These are phyloP conservation scores for Otatea glauca DNA, from an alignment of 176 grass and related monocot genomes.

Conservation along the genomic window DNA sequence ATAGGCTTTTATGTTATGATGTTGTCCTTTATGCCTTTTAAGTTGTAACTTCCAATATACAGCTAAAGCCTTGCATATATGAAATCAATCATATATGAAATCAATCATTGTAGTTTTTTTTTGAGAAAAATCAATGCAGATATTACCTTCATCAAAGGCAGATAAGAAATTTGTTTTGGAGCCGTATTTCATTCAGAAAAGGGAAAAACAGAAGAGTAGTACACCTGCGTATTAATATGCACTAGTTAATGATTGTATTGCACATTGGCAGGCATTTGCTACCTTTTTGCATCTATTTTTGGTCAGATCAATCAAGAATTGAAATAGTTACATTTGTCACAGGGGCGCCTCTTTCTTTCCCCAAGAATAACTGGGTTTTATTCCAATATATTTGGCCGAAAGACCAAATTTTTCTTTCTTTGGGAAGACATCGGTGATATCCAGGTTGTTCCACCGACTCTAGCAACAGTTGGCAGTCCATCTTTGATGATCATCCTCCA, in stretches of 20 bases:
- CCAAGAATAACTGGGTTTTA: slow-evolving; percentile 94
- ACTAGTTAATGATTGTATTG: neutral
- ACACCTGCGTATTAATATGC: neutral
- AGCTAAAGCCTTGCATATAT: neutral
- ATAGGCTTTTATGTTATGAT: neutral
- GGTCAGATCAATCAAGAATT: slow-evolving; percentile 25
- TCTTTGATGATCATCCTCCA: slow-evolving; percentile 79
- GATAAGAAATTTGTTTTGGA: neutral
- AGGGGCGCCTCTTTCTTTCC: slow-evolving; percentile 91
- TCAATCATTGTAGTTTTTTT: slow-evolving; percentile 7
- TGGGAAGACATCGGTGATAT: slow-evolving; percentile 97
- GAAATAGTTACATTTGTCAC: slow-evolving; percentile 37
- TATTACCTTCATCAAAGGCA: neutral
- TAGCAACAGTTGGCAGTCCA: slow-evolving; percentile 81
- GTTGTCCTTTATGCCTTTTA: neutral
- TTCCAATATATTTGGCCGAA: slow-evolving; percentile 81
- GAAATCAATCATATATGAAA: slow-evolving; percentile 11
- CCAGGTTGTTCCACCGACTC: slow-evolving; percentile 72
- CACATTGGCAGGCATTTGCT: neutral
- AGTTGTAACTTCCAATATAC: slow-evolving; percentile 10
- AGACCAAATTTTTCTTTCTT: slow-evolving; percentile 99
- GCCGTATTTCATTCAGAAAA: neutral
- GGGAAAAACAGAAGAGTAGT: neutral
- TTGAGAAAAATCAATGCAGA: neutral
- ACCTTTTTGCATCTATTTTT: slow-evolving; percentile 19